These are phyloP conservation scores for Coniochaeta sp. DNA, from an alignment of 2,329 filamentous ascomycete species.

Conservation along the genomic window DNA sequence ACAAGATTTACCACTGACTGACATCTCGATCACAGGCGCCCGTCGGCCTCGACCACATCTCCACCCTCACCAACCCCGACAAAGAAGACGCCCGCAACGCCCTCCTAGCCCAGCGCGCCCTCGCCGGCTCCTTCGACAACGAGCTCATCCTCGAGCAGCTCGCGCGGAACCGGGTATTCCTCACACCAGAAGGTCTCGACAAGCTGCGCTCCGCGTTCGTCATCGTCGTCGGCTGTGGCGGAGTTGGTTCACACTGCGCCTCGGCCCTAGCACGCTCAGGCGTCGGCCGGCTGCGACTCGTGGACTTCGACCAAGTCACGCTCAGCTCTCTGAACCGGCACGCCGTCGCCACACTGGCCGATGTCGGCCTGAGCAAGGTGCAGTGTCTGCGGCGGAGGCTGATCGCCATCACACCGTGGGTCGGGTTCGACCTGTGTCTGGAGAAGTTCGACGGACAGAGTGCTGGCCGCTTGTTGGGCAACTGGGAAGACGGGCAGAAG, in stretches of 20 bases:
- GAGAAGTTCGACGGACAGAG: constrained; percentile 70
- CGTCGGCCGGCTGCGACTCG: constrained; percentile 76
- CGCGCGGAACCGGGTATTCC: constrained; percentile 85
- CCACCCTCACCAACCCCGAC: constrained; percentile 36
- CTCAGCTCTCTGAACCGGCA: constrained; percentile 93
- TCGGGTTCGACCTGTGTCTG: constrained; percentile 76
- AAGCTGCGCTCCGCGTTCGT: constrained; percentile 79
- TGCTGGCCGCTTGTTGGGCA: constrained; percentile 59
- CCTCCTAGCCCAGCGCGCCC: constrained; percentile 50
- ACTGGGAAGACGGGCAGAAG: constrained; percentile 55
- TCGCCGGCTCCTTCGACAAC: constrained; percentile 58
- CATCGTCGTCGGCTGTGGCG: constrained; percentile 85
- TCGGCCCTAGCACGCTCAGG: constrained; percentile 84
- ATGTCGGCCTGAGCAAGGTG: constrained; percentile 91
- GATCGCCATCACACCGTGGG: constrained; percentile 86
- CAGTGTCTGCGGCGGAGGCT: constrained; percentile 72
- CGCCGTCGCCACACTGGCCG: constrained; percentile 85
- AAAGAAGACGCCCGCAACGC: constrained; percentile 56
- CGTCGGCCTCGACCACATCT: constrained; percentile 35
- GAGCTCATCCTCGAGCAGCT: constrained; percentile 92
- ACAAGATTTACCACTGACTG: background rate
- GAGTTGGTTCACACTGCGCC: constrained; percentile 87
- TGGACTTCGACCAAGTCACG: constrained; percentile 97
- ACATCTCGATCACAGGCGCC: constrained; percentile 41
- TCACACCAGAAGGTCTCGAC: constrained; percentile 71